Conservation (phyloP, 768 basidiomycete genomes). For the Dictyophora rubrovolvata region DNA sequence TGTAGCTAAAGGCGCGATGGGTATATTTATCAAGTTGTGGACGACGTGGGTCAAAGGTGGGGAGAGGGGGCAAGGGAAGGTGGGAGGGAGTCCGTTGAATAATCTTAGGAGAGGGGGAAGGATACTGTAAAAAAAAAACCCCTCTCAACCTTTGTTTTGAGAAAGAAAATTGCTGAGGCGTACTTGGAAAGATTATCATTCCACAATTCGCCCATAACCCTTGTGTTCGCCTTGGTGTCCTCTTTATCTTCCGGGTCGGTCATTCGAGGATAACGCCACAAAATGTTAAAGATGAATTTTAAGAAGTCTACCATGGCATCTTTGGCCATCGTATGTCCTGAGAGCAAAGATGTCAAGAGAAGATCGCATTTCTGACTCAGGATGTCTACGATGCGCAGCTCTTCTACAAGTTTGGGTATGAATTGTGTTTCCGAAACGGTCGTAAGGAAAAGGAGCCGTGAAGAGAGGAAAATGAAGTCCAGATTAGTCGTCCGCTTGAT, state of each 20-base stretch:
- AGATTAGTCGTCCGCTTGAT: constrained; percentile 48
- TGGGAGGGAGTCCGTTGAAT: constrained; percentile 55
- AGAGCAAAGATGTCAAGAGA: constrained; percentile 37
- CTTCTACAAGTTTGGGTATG: constrained; percentile 54
- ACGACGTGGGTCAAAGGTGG: constrained; percentile 74
- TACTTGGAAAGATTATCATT: constrained; percentile 31
- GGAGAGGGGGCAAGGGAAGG: constrained; percentile 52
- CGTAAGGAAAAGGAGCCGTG: constrained; percentile 66
- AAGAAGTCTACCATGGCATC: constrained; percentile 78
- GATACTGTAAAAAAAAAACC: constrained; percentile 33
- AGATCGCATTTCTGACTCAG: constrained; percentile 52
- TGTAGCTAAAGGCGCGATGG: constrained; percentile 46
- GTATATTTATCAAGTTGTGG: constrained; percentile 72
- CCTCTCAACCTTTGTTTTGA: not conserved
- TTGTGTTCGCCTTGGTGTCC: constrained; percentile 3
- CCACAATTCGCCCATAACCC: constrained; percentile 15
- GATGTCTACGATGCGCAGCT: constrained; percentile 48
- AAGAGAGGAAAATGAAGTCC: constrained; percentile 63
- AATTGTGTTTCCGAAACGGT: constrained; percentile 43
- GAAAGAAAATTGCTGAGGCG: constrained; percentile 7
- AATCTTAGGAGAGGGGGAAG: constrained; percentile 61
- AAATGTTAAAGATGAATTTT: constrained; percentile 76
- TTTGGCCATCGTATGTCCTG: constrained; percentile 42
- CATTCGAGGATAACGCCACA: constrained; percentile 63
- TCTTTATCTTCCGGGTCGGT: constrained; percentile 12